A percentile compares a stretch with the other conserved stretches of the same genome.
Conservation (phyloP, 208 protist species). For the Vickermania ingenoplastis region DNA sequence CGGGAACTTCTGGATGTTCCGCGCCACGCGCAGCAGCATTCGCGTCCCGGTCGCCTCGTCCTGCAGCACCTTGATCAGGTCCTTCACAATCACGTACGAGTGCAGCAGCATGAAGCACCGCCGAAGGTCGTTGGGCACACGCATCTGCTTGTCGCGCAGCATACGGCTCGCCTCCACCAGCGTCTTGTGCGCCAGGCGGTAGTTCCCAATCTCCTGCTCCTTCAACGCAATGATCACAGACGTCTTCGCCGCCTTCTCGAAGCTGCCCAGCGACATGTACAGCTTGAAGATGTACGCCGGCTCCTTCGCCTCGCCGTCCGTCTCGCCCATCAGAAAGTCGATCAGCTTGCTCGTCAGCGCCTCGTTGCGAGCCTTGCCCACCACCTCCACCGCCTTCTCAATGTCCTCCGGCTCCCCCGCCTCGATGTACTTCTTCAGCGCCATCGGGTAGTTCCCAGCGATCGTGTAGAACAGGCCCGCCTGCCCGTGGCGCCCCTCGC, state of each 20-base stretch:
- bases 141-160: constrained; percentile 76
- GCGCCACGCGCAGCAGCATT: constrained; percentile 93
- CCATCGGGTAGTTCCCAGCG: constrained; percentile 78
- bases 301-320: constrained; percentile 93
- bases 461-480: constrained; percentile 91
- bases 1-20: constrained; percentile 93
- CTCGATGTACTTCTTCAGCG: constrained; percentile 88
- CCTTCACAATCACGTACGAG: constrained; percentile 95
- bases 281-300: constrained; percentile 96
- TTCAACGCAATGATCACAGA: constrained; percentile 93
- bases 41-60: constrained; percentile 89
- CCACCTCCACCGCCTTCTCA: constrained; percentile 90
- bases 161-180: constrained; percentile 91
- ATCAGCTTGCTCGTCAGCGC: constrained; percentile 91
- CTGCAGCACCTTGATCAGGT: constrained; percentile 80
- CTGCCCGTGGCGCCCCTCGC: constrained; percentile 61
- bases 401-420: constrained; percentile 78
- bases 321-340: constrained; percentile 95
- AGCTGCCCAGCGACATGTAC: constrained; percentile 95
- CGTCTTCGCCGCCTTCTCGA: constrained; percentile 92
- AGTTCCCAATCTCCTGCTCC: constrained; percentile 93
- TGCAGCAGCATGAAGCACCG: constrained; percentile 93
- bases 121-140: constrained; percentile 85
- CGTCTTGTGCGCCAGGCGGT: constrained; percentile 90
- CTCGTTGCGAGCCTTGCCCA: constrained; percentile 90